Conservation (phyloP, 2,329 filamentous ascomycete species). For the Cladosporium sp. region DNA sequence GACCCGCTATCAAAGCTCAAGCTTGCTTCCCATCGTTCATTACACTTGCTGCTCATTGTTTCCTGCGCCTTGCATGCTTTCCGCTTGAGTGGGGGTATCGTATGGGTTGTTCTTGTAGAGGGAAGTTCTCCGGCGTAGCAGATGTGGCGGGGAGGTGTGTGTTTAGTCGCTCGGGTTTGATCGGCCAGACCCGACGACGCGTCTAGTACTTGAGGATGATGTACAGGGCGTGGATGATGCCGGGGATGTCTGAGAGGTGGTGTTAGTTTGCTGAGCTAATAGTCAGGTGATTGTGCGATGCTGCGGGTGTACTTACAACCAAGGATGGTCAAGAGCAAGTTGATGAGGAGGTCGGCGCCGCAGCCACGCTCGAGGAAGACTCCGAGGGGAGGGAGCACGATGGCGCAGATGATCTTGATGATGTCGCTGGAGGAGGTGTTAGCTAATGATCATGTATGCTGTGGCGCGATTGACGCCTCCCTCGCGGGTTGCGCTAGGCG, state of each 20-base stretch:
- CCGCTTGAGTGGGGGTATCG: conserved; percentile 14
- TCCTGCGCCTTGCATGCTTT: not conserved
- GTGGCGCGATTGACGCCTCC: not conserved
- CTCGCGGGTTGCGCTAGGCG: not conserved
- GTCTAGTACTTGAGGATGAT: conserved; percentile 85
- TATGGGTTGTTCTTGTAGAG: not conserved
- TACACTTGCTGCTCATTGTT: not conserved
- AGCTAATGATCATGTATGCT: not conserved
- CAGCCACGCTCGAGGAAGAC: conserved; percentile 94
- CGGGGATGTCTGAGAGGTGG: conserved; percentile 52
- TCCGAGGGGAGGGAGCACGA: conserved; percentile 85
- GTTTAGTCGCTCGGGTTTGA: not conserved
- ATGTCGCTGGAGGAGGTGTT: conserved; percentile 57
- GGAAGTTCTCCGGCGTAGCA: conserved; percentile 1
- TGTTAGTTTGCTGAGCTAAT: not conserved
- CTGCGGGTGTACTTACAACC: conserved; percentile 14
- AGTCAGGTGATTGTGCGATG: not conserved
- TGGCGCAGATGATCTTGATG: conserved; percentile 82
- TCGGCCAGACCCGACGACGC: not conserved
- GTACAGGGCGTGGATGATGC: conserved; percentile 92
- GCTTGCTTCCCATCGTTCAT: not conserved
- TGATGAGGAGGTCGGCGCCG: conserved; percentile 84
- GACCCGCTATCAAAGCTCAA: not conserved
- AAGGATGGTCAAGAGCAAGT: conserved; percentile 81
- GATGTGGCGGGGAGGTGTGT: not conserved